A percentile compares a stretch with the other conserved stretches of the same genome.
These are phyloP conservation scores for Hypoxylon rubiginosum DNA, from an alignment of 2,329 filamentous ascomycete genomes.

Conservation along the genomic window DNA sequence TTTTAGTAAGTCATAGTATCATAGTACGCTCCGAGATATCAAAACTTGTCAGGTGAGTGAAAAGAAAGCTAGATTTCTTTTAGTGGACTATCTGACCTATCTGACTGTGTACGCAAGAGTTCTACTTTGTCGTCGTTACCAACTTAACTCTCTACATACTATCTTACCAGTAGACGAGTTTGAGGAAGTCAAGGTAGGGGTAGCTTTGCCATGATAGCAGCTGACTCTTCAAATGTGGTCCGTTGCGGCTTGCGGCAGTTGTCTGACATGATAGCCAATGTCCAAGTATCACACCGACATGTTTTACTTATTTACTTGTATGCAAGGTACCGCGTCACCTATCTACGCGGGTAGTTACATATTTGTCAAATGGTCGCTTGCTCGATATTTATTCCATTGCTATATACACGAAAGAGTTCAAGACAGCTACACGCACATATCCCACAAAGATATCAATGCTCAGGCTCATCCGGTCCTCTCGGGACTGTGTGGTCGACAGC, in stretches of 20 bases:
- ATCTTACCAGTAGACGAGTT: neutral
- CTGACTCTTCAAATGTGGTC: constrained; percentile 25
- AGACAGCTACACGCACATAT: neutral
- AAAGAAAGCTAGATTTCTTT: no score
- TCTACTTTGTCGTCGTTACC: no score
- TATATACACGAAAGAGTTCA: constrained; percentile 21
- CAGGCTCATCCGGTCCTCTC: constrained; percentile 49
- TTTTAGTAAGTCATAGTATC: neutral
- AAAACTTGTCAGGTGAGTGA: neutral
- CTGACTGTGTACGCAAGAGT: no score
- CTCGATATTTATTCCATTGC: constrained; percentile 2
- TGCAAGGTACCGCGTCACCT: neutral
- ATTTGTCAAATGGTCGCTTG: constrained; percentile 1
- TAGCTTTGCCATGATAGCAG: constrained; percentile 2
- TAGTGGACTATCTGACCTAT: no score
- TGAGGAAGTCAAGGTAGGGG: neutral
- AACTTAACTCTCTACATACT: neutral
- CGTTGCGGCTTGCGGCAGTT: constrained; percentile 22
- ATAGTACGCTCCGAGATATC: neutral
- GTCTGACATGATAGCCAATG: constrained; percentile 20
- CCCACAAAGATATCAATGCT: constrained; percentile 44
- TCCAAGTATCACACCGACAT: neutral
- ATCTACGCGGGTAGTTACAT: neutral
- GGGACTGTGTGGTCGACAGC: constrained; percentile 64
- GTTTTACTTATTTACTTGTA: neutral